A percentile compares a stretch with the other conserved stretches of the same genome.
phyloP scores from a whole-genome alignment of 257 asterid genomes.

The Anisodus acutangulus region DNA sequence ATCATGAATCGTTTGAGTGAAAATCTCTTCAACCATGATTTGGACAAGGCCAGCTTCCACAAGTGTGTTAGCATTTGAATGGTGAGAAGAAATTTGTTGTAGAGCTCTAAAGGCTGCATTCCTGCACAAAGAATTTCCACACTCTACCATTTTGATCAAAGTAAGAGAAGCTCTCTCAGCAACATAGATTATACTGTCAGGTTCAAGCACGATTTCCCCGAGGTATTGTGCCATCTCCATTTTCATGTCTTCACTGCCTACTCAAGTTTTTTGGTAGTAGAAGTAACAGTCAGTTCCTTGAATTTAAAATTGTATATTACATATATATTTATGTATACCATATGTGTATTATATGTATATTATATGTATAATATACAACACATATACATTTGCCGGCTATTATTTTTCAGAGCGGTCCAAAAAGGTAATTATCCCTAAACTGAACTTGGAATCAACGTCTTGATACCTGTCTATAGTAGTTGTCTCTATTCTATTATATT shows the following conservation, averaged over 20 bases:
- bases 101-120: slow-evolving; percentile 76
- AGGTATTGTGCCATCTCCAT: slow-evolving; percentile 72
- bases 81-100: slow-evolving; percentile 60
- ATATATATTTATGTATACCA: too few species aligned
- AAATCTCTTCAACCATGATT: slow-evolving; percentile 71
- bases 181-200: slow-evolving; percentile 53
- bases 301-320: too few species aligned
- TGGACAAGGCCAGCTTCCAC: slow-evolving; percentile 63
- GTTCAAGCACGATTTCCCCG: slow-evolving; percentile 62
- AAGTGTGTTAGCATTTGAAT: slow-evolving; percentile 53
- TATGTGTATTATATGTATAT: too few species aligned
- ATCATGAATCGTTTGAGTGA: slow-evolving; percentile 45
- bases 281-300: background rate
- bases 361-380: too few species aligned
- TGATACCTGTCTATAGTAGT: background rate
- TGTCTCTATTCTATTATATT: background rate
- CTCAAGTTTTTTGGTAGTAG: slow-evolving; percentile 29
- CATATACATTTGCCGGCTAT: too few species aligned
- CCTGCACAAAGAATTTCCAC: slow-evolving; percentile 51
- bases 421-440: too few species aligned
- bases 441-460: too few species aligned
- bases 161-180: slow-evolving; percentile 75
- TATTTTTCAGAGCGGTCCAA: too few species aligned
- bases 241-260: slow-evolving; percentile 67
- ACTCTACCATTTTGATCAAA: slow-evolving; percentile 64